Conservation (phyloP, 257 asterid species). For the Solanum pennellii region DNA sequence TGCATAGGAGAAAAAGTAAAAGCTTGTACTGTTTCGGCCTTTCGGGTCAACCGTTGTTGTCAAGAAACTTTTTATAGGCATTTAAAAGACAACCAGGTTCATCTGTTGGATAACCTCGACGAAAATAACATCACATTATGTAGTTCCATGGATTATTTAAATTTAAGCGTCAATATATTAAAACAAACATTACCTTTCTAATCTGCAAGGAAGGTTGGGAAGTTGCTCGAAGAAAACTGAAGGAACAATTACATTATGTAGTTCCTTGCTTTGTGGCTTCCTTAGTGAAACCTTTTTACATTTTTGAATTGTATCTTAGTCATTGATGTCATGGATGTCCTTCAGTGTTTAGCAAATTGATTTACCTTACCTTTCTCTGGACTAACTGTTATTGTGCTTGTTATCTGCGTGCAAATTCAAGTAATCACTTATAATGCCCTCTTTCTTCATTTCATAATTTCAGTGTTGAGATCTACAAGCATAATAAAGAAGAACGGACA, state of each 20-base stretch:
- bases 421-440: background rate
- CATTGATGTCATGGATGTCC: background rate
- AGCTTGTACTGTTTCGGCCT: background rate
- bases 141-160: background rate
- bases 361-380: background rate
- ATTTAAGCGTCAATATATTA: background rate
- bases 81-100: background rate
- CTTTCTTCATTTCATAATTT: slow-evolving; percentile 6
- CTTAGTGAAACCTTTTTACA: background rate
- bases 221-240: background rate
- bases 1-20: background rate
- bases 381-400: background rate
- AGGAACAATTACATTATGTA: background rate
- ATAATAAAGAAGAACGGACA: slow-evolving; percentile 84
- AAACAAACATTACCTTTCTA: background rate
- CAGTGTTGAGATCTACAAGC: slow-evolving; percentile 85
- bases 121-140: background rate
- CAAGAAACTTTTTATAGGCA: background rate
- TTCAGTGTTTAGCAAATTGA: background rate
- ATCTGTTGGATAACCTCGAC: background rate
- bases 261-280: background rate
- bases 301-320: background rate
- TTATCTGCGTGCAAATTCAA: background rate
- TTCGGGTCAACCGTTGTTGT: background rate
- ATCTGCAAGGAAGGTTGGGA: background rate